Conservation (phyloP, 1,284 basidiomycete genomes). For the Albatrellus sp. region DNA sequence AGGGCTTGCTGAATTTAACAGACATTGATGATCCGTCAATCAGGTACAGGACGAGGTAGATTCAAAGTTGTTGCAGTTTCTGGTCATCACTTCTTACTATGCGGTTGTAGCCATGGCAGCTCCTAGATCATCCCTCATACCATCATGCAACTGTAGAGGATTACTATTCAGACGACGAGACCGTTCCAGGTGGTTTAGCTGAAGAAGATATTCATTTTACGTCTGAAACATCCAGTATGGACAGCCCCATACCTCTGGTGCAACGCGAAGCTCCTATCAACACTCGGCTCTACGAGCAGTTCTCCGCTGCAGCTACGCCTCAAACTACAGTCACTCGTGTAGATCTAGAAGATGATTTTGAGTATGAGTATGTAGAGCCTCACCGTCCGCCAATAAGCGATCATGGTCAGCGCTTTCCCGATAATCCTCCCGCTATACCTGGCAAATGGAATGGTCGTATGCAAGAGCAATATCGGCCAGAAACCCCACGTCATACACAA, state of each 20-base stretch:
- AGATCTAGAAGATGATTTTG: slow-evolving; percentile 7
- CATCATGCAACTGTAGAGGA: slow-evolving; percentile 4
- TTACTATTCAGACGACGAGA: slow-evolving; percentile 7
- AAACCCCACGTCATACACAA: not conserved
- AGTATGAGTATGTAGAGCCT: not conserved
- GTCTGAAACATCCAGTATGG: slow-evolving; percentile 6
- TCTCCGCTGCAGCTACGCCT: not conserved
- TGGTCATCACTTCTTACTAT: not conserved
- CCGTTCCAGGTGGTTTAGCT: slow-evolving; percentile 3
- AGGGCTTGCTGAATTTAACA: too few relatives aligned
- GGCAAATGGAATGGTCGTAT: not conserved
- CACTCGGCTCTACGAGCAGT: slow-evolving; percentile 10
- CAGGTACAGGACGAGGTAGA: not conserved
- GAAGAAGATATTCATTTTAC: slow-evolving; percentile 1
- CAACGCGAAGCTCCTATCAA: slow-evolving; percentile 5
- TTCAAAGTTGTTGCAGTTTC: not conserved
- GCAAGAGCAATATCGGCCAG: too few relatives aligned
- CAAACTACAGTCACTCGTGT: slow-evolving; percentile 6
- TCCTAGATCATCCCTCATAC: slow-evolving; percentile 3
- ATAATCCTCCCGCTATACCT: not conserved
- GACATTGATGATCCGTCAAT: not conserved
- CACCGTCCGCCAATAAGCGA: not conserved
- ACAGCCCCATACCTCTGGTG: slow-evolving; percentile 9
- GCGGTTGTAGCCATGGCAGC: slow-evolving; percentile 9
- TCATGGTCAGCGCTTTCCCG: not conserved